These are phyloP conservation scores for Hippophae tibetana DNA, from an alignment of 306 rosid genomes.

Conservation along the genomic window DNA sequence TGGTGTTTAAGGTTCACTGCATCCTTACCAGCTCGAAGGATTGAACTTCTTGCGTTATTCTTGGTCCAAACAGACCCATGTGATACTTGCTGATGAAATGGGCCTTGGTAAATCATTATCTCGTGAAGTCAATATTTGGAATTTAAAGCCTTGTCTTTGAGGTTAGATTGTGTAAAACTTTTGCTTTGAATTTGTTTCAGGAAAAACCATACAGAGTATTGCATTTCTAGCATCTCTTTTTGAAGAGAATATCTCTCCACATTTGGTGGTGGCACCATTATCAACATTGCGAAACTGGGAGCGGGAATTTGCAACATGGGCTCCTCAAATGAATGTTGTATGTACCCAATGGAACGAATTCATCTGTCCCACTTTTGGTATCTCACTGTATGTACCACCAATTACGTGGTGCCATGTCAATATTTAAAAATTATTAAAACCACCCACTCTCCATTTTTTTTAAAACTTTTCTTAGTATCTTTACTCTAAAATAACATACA, in stretches of 20 bases:
- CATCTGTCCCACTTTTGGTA: no score
- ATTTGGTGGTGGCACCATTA: slow-evolving; percentile 97
- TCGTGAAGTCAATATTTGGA: slow-evolving; percentile 4
- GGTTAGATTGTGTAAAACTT: slow-evolving; percentile 7
- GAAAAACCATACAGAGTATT: slow-evolving; percentile 96
- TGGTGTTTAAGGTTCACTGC: slow-evolving; percentile 59
- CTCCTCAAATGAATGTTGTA: slow-evolving; percentile 98
- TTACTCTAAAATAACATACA: no score
- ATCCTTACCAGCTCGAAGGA: slow-evolving; percentile 99
- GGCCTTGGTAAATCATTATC: slow-evolving; percentile 69
- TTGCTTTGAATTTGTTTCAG: slow-evolving; percentile 31
- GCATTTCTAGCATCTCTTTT: slow-evolving; percentile 90
- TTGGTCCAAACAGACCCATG: slow-evolving; percentile 99
- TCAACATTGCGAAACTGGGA: slow-evolving; percentile 97
- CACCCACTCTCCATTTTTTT: no score
- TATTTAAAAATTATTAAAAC: no score
- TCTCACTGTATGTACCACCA: no score
- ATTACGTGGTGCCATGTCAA: no score
- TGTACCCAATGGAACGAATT: slow-evolving; percentile 21
- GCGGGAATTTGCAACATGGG: slow-evolving; percentile 98
- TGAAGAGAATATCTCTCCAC: slow-evolving; percentile 61
- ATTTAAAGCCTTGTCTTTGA: slow-evolving; percentile 12
- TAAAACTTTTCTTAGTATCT: no score
- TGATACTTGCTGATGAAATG: slow-evolving; percentile 99
- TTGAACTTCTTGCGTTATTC: slow-evolving; percentile 90